phyloP scores from a whole-genome alignment of 179 eudicot species.

The Camellia oleifera region DNA sequence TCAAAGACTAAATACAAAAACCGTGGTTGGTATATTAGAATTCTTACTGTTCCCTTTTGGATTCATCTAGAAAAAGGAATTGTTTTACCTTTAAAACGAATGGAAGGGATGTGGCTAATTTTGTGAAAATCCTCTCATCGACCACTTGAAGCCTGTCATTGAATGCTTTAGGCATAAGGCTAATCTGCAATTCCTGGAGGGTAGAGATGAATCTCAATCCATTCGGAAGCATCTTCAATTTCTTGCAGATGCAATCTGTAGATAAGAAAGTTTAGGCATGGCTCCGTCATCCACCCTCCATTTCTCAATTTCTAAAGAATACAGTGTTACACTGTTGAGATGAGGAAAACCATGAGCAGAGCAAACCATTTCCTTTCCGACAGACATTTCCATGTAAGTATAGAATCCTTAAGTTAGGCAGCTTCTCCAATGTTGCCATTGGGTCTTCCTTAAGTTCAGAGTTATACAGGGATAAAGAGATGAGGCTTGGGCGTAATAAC shows the following conservation, averaged over 20 bases:
- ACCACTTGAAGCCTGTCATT: neutral
- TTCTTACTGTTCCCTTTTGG: neutral
- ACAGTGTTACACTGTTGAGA: neutral
- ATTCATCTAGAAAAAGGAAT: neutral
- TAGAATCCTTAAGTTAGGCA: constrained; percentile 10
- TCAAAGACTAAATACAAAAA: no score
- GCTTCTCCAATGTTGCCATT: constrained; percentile 12
- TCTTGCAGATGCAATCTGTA: neutral
- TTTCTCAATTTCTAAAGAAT: neutral
- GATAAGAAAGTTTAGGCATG: constrained; percentile 1
- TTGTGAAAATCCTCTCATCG: neutral
- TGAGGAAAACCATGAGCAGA: constrained; percentile 14
- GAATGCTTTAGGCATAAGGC: neutral
- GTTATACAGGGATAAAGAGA: no score
- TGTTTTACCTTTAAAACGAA: neutral
- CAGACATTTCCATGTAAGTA: neutral
- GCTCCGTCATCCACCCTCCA: constrained; percentile 11
- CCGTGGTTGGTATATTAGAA: no score
- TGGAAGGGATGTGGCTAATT: neutral
- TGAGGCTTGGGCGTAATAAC: no score
- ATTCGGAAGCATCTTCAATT: neutral
- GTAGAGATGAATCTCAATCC: neutral
- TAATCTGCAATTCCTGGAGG: neutral
- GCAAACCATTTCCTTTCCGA: constrained; percentile 16
- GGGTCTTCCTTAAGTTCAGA: constrained; percentile 9